Conservation (phyloP, 176 grass and related monocot genomes). For the Musa troglodytarum region DNA sequence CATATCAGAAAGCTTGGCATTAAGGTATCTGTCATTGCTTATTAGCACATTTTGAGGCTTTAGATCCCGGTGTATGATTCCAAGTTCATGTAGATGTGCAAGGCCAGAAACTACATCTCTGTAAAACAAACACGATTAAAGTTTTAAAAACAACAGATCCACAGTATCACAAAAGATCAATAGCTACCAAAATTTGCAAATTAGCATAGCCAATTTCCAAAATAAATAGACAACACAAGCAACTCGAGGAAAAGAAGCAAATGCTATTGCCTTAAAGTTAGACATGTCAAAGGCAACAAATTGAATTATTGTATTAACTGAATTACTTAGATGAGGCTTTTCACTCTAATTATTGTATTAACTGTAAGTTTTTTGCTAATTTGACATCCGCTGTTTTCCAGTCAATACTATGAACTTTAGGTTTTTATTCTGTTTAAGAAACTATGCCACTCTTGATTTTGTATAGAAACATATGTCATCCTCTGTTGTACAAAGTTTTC, state of each 20-base stretch:
- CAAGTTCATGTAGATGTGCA: constrained; percentile 77
- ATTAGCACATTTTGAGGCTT: too few relatives aligned
- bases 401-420: background rate
- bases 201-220: background rate
- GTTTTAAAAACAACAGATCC: background rate
- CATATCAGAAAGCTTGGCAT: constrained; percentile 98
- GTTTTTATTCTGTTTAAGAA: background rate
- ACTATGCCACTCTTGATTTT: background rate
- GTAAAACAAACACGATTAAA: constrained; percentile 25
- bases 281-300: background rate
- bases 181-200: background rate
- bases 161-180: background rate
- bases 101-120: constrained; percentile 90
- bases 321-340: too few relatives aligned
- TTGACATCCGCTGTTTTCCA: too few relatives aligned
- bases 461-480: background rate
- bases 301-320: too few relatives aligned
- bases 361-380: background rate
- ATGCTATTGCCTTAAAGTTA: background rate
- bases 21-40: constrained; percentile 42
- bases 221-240: background rate
- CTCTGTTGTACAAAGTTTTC: background rate
- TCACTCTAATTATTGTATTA: background rate
- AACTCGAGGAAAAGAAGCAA: background rate
- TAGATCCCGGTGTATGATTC: constrained; percentile 2